Percentiles rank a stretch among this genome's conserved stretches.
Evolutionary conservation across 2,329 filamentous ascomycete species (phyloP).

Genomic region (Alternaria panax): DNA sequence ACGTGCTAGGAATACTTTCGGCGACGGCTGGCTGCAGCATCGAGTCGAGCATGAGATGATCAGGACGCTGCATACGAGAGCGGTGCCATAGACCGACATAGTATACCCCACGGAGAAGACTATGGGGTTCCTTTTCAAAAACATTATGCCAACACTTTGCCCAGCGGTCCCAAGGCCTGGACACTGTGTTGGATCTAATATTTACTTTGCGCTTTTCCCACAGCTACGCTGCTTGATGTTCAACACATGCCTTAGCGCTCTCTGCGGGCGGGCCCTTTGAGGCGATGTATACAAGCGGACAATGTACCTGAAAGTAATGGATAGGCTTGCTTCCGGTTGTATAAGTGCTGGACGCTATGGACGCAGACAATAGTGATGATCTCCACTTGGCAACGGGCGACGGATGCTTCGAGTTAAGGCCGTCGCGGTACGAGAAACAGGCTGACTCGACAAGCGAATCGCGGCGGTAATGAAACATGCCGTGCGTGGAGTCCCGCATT

Average conservation of each 20-base stretch:
- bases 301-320: constrained; percentile 31
- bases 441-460: constrained; percentile 25
- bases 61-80: neutral
- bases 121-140: constrained; percentile 26
- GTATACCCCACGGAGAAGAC: constrained; percentile 21
- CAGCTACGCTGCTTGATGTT: neutral
- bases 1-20: neutral
- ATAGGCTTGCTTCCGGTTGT: constrained; percentile 18
- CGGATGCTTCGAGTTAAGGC: constrained; percentile 24
- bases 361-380: constrained; percentile 37
- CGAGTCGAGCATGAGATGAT: neutral
- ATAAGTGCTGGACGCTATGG: constrained; percentile 24
- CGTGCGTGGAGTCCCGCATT: constrained; percentile 22
- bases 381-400: constrained; percentile 39
- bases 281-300: constrained; percentile 11
- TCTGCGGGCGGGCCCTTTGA: neutral
- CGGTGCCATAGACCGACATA: constrained; percentile 3
- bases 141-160: constrained; percentile 21
- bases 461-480: constrained; percentile 25
- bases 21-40: constrained; percentile 17
- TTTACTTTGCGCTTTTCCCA: neutral
- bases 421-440: constrained; percentile 18
- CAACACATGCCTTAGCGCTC: constrained; percentile 1
- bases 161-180: constrained; percentile 16
- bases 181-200: neutral